Evolutionary conservation across 2,329 filamentous ascomycete species (phyloP), one percentile per base, ranked within the genome.

Genomic region (Calonectria pseudoreteaudii): DNA sequence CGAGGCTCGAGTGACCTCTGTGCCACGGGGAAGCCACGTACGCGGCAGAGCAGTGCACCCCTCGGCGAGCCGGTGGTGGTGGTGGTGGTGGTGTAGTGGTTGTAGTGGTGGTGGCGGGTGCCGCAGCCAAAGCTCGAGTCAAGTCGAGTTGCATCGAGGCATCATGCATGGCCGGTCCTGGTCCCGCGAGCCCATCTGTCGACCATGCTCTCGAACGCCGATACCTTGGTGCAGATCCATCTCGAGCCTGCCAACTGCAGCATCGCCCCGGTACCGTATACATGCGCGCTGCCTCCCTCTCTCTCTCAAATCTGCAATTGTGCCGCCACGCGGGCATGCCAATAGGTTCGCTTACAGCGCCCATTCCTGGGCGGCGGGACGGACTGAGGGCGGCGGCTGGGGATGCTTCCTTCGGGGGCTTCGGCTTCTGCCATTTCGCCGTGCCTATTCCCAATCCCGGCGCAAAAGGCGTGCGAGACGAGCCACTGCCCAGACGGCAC

Each of bases 321-420:
- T 47, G 44, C 44, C 44, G n/a, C 44, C 23, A 53, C 49, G 60
- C 53, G 49, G 66, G 62, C 70, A 6, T 41, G 31, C 53, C 77
- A 60, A 79, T 80, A 80, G 79, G 79, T 71, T 78, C 79, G 78
- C 77, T 77, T 80, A 44, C 72, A 41, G 16, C 31, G 18, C 11
- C 8, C 38, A 41, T 69, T 41, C 60, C 36, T 41, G 23, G 41
- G 68, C 72, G 73, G 79, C 31, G 44, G 11, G 8, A n/a, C 44
- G n/a, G 44, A 44, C n/a, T 20, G 9, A 47, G 20, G n/a, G 44
- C 44, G n/a, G 44, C 44, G 20, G 44, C 41, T 47, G 44, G 20
- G 20, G 20, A 1, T 47, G 44, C 44, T 47, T 47, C 70, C 68
- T 31, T 66, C 58, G 62, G 65, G n/a, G 56, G 34, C 64, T 56